Percentiles rank a stretch among this genome's conserved stretches.
Evolutionary conservation across 2,329 filamentous ascomycete species (phyloP).

Genomic region (Fusarium humuli): DNA sequence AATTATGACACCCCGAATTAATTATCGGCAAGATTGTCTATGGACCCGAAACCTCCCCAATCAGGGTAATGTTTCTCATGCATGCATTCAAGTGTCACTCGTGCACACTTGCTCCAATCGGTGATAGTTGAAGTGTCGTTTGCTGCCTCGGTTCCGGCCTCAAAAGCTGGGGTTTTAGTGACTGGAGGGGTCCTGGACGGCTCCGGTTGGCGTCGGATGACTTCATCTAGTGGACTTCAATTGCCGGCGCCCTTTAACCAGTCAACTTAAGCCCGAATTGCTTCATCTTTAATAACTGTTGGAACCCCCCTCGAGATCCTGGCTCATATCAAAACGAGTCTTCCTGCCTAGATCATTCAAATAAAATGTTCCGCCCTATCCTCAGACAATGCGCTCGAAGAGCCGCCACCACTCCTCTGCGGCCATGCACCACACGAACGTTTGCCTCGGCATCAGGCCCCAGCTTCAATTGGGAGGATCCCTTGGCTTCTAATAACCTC

Average conservation of each 20-base stretch:
- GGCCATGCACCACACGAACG: conserved; percentile 47
- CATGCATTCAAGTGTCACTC: conserved; percentile 10
- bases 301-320: conserved; percentile 2
- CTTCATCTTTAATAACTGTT: conserved; percentile 39
- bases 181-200: conserved; percentile 23
- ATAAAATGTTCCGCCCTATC: conserved; percentile 49
- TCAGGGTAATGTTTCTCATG: conserved; percentile 26
- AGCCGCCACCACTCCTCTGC: conserved; percentile 33
- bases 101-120: conserved; percentile 14
- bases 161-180: conserved; percentile 43
- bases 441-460: conserved; percentile 53
- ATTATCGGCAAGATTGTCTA: conserved; percentile 22
- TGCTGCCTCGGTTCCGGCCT: conserved; percentile 41
- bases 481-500: conserved; percentile 77
- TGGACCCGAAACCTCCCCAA: conserved; percentile 24
- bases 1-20: conserved; percentile 22
- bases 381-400: conserved; percentile 47
- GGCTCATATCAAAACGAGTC: not conserved
- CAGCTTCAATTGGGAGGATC: conserved; percentile 91
- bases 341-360: not conserved
- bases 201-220: conserved; percentile 50
- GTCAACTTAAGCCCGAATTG: conserved; percentile 22
- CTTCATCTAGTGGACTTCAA: conserved; percentile 43
- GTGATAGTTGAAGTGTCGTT: conserved; percentile 10
- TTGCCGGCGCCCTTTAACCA: conserved; percentile 37